Evolutionary conservation across 2,329 filamentous ascomycete species (phyloP).

Genomic region (Gaeumannomyces tritici): DNA sequence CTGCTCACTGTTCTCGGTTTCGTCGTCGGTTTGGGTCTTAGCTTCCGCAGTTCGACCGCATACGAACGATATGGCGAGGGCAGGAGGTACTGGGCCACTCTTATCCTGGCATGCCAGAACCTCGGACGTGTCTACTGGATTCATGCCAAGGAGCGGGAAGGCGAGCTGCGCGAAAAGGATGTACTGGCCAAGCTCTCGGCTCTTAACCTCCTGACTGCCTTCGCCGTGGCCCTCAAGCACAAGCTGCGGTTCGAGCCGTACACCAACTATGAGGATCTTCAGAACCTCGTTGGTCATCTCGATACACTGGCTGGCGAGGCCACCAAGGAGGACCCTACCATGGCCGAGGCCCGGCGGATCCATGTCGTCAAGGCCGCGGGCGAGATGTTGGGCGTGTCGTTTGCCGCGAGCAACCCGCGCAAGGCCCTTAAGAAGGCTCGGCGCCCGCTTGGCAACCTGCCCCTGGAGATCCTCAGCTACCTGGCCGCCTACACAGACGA

Average conservation of each 20-base stretch:
- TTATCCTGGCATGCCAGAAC: slow-evolving; percentile 53
- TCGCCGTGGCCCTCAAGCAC: slow-evolving; percentile 61
- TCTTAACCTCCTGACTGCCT: slow-evolving; percentile 61
- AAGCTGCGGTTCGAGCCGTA: slow-evolving; percentile 66
- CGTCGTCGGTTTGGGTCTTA: slow-evolving; percentile 68
- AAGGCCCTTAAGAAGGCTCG: slow-evolving; percentile 58
- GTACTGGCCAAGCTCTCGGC: slow-evolving; percentile 56
- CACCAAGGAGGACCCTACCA: slow-evolving; percentile 25
- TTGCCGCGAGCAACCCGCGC: slow-evolving; percentile 60
- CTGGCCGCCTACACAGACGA: slow-evolving; percentile 52
- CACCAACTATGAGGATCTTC: slow-evolving; percentile 58
- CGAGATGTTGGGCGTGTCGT: slow-evolving; percentile 57
- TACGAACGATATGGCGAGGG: slow-evolving; percentile 61
- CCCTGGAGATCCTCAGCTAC: slow-evolving; percentile 61
- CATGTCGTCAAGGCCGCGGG: slow-evolving; percentile 42
- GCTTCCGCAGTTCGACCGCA: slow-evolving; percentile 68
- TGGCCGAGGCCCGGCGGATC: slow-evolving; percentile 19
- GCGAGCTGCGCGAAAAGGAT: slow-evolving; percentile 48
- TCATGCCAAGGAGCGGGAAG: slow-evolving; percentile 55
- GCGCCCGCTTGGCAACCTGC: slow-evolving; percentile 61
- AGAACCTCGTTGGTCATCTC: slow-evolving; percentile 51
- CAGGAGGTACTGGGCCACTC: slow-evolving; percentile 45
- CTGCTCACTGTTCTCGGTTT: slow-evolving; percentile 81
- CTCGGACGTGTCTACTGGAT: slow-evolving; percentile 78
- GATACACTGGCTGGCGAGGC: slow-evolving; percentile 52